Evolutionary conservation across 176 grass and related monocot genomes (phyloP), one percentile per base, ranked within the genome.

Genomic region (Coix lacrymajobi): DNA sequence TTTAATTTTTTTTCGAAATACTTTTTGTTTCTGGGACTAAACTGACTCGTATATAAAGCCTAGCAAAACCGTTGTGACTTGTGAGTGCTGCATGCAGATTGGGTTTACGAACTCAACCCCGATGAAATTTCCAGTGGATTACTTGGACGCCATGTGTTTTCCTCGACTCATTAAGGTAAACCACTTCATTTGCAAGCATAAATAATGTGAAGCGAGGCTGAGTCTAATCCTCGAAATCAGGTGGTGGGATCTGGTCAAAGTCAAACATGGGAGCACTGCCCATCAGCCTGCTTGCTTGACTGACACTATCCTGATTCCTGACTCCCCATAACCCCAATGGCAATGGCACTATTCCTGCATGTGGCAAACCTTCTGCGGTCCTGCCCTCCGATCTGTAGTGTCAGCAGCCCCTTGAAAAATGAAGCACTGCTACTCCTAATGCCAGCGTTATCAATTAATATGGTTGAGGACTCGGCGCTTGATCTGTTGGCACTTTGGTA

Each of bases 341-440:
- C 74, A n/a, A 71, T 62, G 12, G 24, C 33, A 86, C 69, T 75
- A 56, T 75, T 86, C 17, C 78, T 67, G 78, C 77, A 86, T 86
- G 84, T 80, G 84, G 33, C 69, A 74, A 75, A 80, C 65, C 58
- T 26, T 26, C 56, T 60, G n/a, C 56, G 20, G 56, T 60, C 60
- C 58, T 45, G 69, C 19, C 25, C 61, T 26, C 26, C 26, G 69
- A 67, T 75, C 48, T 39, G 15, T 26, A 41, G 17, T 63, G 83
- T 79, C 75, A 79, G 66, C 16, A 58, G 16, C 26, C 29, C 24
- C n/a, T 19, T 10, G 58, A 17, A 58, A 69, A 57, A 22, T 14
- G n/a, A n/a, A n/a, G n/a, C n/a, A 31, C 36, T 29, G 17, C 5
- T 8, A 3, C 13, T 29, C 15, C 16, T 51, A 74, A 51, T 33